Evolutionary conservation across 805 yeast species (phyloP).

Genomic region (Candida multigemmis): DNA sequence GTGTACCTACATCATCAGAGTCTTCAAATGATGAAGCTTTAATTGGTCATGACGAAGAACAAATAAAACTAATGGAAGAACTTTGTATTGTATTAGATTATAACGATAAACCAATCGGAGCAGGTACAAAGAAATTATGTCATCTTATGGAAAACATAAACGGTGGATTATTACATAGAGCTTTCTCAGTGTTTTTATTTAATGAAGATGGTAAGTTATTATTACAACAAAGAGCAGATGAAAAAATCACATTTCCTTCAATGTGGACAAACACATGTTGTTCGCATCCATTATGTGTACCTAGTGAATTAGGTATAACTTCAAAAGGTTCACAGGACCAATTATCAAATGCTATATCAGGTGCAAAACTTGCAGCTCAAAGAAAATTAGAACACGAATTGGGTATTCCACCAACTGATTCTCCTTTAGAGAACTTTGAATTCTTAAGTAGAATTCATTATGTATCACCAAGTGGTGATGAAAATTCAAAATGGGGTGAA

Average conservation of each 20-base stretch:
- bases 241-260: constrained; percentile 91
- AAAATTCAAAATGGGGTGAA: constrained; percentile 83
- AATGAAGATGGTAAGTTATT: constrained; percentile 67
- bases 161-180: constrained; percentile 84
- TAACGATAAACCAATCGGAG: constrained; percentile 81
- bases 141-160: constrained; percentile 84
- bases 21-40: constrained; percentile 18
- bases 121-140: constrained; percentile 87
- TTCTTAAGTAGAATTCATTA: constrained; percentile 93
- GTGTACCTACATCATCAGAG: constrained; percentile 34
- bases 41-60: constrained; percentile 91
- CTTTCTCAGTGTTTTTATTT: constrained; percentile 92
- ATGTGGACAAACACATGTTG: constrained; percentile 99
- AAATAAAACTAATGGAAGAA: constrained; percentile 91
- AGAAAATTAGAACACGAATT: constrained; percentile 90
- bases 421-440: constrained; percentile 60
- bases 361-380: constrained; percentile 82
- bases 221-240: constrained; percentile 92
- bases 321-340: constrained; percentile 4
- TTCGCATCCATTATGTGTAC: constrained; percentile 88
- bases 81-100: constrained; percentile 89
- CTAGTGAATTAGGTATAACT: constrained; percentile 61
- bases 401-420: constrained; percentile 61
- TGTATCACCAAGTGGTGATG: constrained; percentile 69
- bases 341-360: constrained; percentile 55